phyloP scores from a whole-genome alignment of 1,284 basidiomycete genomes.

The Trichosporon asahii region DNA sequence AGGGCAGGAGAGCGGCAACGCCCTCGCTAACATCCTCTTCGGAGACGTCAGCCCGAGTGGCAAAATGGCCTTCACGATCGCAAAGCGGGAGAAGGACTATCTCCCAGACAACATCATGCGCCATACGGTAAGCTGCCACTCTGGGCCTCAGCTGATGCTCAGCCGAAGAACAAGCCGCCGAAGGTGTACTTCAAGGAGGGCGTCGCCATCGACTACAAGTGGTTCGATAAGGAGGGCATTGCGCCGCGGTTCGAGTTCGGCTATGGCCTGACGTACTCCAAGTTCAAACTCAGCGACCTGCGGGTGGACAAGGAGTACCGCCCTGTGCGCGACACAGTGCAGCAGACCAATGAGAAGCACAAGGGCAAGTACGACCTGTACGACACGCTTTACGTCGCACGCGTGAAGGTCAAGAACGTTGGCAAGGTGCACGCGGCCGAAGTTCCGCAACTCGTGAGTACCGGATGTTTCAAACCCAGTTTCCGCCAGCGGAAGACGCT shows the following conservation, averaged over 20 bases:
- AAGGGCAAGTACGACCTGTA: constrained; percentile 43
- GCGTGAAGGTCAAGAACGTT: constrained; percentile 52
- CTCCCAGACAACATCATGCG: constrained; percentile 47
- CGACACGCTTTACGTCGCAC: constrained; percentile 44
- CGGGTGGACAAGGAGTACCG: constrained; percentile 27
- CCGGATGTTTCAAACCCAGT: neutral
- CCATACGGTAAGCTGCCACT: constrained; percentile 31
- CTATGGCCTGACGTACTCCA: constrained; percentile 54
- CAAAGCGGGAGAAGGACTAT: constrained; percentile 50
- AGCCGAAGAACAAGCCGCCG: constrained; percentile 24
- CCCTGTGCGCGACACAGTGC: constrained; percentile 41
- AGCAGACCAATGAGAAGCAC: constrained; percentile 51
- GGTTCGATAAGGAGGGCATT: constrained; percentile 53
- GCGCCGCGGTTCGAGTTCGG: constrained; percentile 55
- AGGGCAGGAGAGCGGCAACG: constrained; percentile 59
- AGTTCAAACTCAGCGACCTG: constrained; percentile 48
- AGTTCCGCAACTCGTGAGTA: constrained; percentile 53
- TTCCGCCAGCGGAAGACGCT: neutral
- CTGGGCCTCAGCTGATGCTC: constrained; percentile 19
- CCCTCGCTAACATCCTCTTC: constrained; percentile 73
- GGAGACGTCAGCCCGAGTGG: constrained; percentile 76
- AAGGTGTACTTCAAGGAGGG: constrained; percentile 48
- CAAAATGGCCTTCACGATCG: constrained; percentile 55
- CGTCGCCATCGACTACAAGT: constrained; percentile 53
- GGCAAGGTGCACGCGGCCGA: constrained; percentile 50